Evolutionary conservation across 306 rosid genomes (phyloP), one percentile per base, ranked within the genome.

Genomic region (Hippophae rhamnoides): DNA sequence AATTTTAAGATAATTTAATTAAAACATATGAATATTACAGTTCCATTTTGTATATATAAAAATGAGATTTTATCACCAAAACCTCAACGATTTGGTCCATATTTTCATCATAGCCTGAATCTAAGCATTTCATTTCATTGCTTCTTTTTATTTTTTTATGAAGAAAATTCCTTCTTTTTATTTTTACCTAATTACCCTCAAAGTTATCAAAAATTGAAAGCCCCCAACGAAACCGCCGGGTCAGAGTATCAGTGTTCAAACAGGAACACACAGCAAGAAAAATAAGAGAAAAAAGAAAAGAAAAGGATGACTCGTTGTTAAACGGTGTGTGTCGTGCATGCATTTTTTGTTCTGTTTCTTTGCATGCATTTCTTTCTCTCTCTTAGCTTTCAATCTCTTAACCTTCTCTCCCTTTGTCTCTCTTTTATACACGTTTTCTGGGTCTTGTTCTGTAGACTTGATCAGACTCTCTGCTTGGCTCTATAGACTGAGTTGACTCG

Each of bases 251-350:
- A 64, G n/a, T 68, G 64, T 58, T 72, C 48, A 48, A 56, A 67
- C 44, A 23, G 41, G 13, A 62, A 63, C 49, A 10, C 27, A 25
- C 26, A 27, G 55, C 12, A n/a, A 5, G 58, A 64, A 40, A 5
- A 10, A 52, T 25, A 46, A 59, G 61, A 53, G 26, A 47, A 57
- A 56, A 44, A 61, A 40, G 52, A 43, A 47, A 57, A 56, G 40
- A 61, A 40, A 47, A 43, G 76, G 26, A 63, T 61, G 78, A 72
- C 79, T 79, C 38, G 38, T 31, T 62, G 76, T 66, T 74, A 66
- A 74, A 84, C 80, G 84, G 63, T 61, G 86, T 67, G 85, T 89
- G 90, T 90, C 94, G 89, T 90, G 98, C 98, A 90, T 90, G 98
- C 96, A 87, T 83, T 82, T 87, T 84, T 84, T 84, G 94, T 82